Evolutionary conservation across 768 basidiomycete genomes (phyloP).

Genomic region (Phaffia australis): DNA sequence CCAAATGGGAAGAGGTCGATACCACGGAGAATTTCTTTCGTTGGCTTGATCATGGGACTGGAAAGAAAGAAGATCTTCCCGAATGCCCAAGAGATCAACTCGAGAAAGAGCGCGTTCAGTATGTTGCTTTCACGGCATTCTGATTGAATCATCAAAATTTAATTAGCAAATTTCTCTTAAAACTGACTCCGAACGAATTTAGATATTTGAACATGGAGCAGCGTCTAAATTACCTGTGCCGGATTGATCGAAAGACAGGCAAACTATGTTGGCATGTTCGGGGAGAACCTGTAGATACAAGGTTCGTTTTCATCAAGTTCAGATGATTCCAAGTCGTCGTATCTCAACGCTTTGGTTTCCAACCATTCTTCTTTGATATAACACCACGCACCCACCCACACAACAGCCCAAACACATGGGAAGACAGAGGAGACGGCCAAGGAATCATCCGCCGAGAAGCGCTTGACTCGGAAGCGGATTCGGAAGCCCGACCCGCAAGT

Average conservation of each 20-base stretch:
- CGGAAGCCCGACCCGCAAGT: background rate
- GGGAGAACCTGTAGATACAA: conserved; percentile 42
- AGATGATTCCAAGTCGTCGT: no score
- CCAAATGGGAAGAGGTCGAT: conserved; percentile 48
- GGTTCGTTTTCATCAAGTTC: conserved; percentile 37
- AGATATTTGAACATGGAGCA: background rate
- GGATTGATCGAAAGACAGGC: conserved; percentile 46
- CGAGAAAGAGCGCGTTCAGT: conserved; percentile 48
- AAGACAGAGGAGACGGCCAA: conserved; percentile 49
- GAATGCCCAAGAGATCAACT: conserved; percentile 53
- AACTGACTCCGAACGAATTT: conserved; percentile 48
- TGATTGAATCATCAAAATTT: conserved; percentile 9
- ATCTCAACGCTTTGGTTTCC: no score
- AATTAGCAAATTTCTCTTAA: conserved; percentile 49
- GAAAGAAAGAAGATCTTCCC: conserved; percentile 48
- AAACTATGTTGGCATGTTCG: conserved; percentile 28
- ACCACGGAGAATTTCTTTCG: conserved; percentile 57
- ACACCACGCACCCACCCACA: conserved; percentile 43
- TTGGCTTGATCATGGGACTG: conserved; percentile 54
- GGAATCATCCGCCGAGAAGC: conserved; percentile 38
- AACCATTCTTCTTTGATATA: no score
- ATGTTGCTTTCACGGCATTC: conserved; percentile 5
- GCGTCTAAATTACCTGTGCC: conserved; percentile 46
- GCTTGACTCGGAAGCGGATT: background rate
- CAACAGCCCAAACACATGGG: conserved; percentile 53